Evolutionary conservation across 2,329 filamentous ascomycete genomes (phyloP), one percentile per base, ranked within the genome.

Genomic region (Conoideocrella luteorostrata): DNA sequence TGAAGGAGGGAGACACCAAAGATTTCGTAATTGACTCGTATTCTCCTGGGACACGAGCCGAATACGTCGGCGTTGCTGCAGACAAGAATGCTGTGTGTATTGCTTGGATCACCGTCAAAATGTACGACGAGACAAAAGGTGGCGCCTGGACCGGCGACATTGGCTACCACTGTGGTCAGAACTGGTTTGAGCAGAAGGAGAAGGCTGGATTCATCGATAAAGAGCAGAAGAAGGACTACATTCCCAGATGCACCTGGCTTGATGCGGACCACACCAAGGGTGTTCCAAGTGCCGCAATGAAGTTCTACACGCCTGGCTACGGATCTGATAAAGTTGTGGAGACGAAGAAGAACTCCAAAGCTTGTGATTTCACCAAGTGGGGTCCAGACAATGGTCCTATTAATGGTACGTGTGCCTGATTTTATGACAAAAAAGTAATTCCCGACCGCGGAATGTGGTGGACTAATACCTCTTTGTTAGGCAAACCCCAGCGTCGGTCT

Each of bases 131-230:
- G 9, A 46, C 44, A 13, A 3, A 21, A 3, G 44, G 44, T 13
- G 44, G 44, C 12, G 23, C 44, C n/a, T 46, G 44, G 44, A 46
- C 44, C 11, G 44, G 44, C 15, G 44, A 46, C 17, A 22, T 46
- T 22, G 44, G 40, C 3, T 29, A 37, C 22, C 3, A 46, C 6
- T 46, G 40, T 34, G 44, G 40, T 9, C 44, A 43, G 23, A 11
- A 23, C 6, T 44, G 45, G 45, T 44, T 39, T 32, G 18, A 36
- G 20, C 36, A 43, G 36, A 20, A 38, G 2, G 40, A 47, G 41
- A 41, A n/a, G 22, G 45, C 45, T 13, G 45, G 45, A 7, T 33
- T 34, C 23, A 13, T 7, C 7, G 24, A 39, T 28, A 30, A 39
- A n/a, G 34, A 44, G 4, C 36, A 13, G 9, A 38, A 20, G 23